Percentiles rank a stretch among this genome's conserved stretches.
These are phyloP conservation scores for Colletotrichum tanaceti DNA, from an alignment of 2,329 filamentous ascomycete species.

Conservation along the genomic window DNA sequence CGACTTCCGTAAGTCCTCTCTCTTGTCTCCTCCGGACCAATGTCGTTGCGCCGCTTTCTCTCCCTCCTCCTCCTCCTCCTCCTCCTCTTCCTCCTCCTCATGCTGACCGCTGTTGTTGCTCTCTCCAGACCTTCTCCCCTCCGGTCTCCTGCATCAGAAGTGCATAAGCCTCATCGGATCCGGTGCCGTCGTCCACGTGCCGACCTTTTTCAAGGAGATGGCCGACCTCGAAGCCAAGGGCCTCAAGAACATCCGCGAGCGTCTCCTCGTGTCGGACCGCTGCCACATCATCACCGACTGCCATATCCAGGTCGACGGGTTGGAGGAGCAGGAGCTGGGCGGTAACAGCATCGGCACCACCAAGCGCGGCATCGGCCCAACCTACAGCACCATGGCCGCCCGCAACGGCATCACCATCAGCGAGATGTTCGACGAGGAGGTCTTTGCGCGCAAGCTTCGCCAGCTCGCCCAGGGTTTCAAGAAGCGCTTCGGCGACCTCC, in stretches of 20 bases:
- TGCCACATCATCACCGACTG: slow-evolving; percentile 74
- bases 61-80: slow-evolving; percentile 5
- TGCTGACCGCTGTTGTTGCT: slow-evolving; percentile 50
- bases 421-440: slow-evolving; percentile 74
- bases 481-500: slow-evolving; percentile 75
- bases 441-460: slow-evolving; percentile 75
- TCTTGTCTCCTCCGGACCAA: slow-evolving; percentile 10
- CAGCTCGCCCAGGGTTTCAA: slow-evolving; percentile 70
- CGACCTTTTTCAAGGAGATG: slow-evolving; percentile 57
- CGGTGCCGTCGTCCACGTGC: slow-evolving; percentile 73
- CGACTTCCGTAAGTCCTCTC: slow-evolving; percentile 39
- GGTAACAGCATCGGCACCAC: slow-evolving; percentile 51
- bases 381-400: slow-evolving; percentile 64
- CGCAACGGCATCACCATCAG: slow-evolving; percentile 73
- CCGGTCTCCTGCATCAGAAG: slow-evolving; percentile 76
- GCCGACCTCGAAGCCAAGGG: slow-evolving; percentile 53
- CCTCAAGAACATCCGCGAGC: slow-evolving; percentile 53
- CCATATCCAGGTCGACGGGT: slow-evolving; percentile 75
- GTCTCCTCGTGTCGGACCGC: slow-evolving; percentile 72
- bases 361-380: slow-evolving; percentile 54
- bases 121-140: slow-evolving; percentile 67
- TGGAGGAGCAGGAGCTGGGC: slow-evolving; percentile 69
- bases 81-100: slow-evolving; percentile 1
- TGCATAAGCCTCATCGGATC: slow-evolving; percentile 81
- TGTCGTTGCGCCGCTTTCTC: slow-evolving; percentile 12